These are phyloP conservation scores for Ichthyophthirius multifiliis DNA, from an alignment of 169 alveolate species.

Conservation along the genomic window DNA sequence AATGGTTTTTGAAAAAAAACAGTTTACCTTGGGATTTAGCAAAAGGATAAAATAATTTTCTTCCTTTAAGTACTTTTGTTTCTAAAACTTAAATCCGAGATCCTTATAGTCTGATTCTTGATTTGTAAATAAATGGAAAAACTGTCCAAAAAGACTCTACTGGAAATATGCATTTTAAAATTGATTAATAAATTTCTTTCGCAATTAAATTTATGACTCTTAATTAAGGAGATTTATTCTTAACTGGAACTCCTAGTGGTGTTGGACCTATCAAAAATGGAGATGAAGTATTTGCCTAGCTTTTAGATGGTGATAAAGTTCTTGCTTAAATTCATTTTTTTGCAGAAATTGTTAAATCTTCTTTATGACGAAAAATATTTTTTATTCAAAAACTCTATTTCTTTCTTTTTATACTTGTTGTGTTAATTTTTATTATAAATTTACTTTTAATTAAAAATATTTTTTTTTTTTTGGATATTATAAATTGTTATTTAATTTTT, in stretches of 20 bases:
- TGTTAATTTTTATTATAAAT: too few relatives aligned
- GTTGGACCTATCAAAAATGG: conserved; percentile 54
- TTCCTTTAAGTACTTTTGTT: conserved; percentile 39
- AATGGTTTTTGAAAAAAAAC: conserved; percentile 29
- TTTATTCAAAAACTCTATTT: too few relatives aligned
- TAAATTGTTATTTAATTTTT: too few relatives aligned
- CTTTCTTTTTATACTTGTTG: too few relatives aligned
- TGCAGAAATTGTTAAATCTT: background rate
- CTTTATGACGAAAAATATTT: background rate
- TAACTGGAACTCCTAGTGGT: conserved; percentile 75
- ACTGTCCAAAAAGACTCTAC: conserved; percentile 37
- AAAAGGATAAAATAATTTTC: conserved; percentile 41
- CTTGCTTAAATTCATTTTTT: conserved; percentile 12
- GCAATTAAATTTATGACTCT: conserved; percentile 56
- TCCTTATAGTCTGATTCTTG: conserved; percentile 34
- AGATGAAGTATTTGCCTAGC: conserved; percentile 29
- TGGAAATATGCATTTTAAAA: conserved; percentile 59
- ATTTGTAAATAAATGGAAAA: conserved; percentile 34
- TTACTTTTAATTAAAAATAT: too few relatives aligned
- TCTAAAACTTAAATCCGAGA: conserved; percentile 20
- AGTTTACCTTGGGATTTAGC: conserved; percentile 56
- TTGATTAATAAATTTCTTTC: conserved; percentile 43
- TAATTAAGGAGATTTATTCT: conserved; percentile 66
- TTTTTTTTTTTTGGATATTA: too few relatives aligned
- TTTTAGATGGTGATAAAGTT: conserved; percentile 5